A percentile compares a stretch with the other conserved stretches of the same genome.
phyloP scores from a whole-genome alignment of 768 basidiomycete species.

The Gymnopilus dilepis region DNA sequence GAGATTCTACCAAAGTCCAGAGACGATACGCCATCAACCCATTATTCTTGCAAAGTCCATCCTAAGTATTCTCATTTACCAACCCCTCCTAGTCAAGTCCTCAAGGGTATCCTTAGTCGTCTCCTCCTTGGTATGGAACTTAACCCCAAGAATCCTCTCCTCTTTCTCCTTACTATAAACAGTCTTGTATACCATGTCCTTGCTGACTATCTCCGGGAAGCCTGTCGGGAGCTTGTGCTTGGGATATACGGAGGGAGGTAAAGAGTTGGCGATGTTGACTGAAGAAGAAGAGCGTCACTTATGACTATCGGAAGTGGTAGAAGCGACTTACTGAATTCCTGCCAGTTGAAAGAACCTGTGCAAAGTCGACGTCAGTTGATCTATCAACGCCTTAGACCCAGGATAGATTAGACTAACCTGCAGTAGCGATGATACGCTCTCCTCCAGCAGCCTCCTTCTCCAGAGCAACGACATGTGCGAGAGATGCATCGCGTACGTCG shows the following conservation, averaged over 20 bases:
- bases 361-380: not conserved
- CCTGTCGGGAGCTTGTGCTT: slow-evolving; percentile 30
- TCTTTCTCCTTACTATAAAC: slow-evolving; percentile 34
- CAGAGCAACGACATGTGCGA: not conserved
- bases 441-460: slow-evolving; percentile 8
- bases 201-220: slow-evolving; percentile 30
- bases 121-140: slow-evolving; percentile 36
- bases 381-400: too few species aligned
- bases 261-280: slow-evolving; percentile 40
- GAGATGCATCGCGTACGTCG: slow-evolving; percentile 4
- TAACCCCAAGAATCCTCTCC: slow-evolving; percentile 35
- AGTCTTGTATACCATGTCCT: slow-evolving; percentile 24
- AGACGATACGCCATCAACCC: too few species aligned
- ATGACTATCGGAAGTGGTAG: not conserved
- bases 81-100: slow-evolving; percentile 37
- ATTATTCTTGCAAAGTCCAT: too few species aligned
- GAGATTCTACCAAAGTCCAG: too few species aligned
- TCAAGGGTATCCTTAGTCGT: slow-evolving; percentile 36
- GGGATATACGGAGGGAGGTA: slow-evolving; percentile 29
- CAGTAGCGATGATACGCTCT: slow-evolving; percentile 6
- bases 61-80: too few species aligned
- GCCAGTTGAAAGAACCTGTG: slow-evolving; percentile 34
- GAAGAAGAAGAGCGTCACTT: not conserved
- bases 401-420: not conserved
- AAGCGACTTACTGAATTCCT: slow-evolving; percentile 38